Evolutionary conservation across 345 rosid genomes (phyloP).

Genomic region (Ceriops tagal): DNA sequence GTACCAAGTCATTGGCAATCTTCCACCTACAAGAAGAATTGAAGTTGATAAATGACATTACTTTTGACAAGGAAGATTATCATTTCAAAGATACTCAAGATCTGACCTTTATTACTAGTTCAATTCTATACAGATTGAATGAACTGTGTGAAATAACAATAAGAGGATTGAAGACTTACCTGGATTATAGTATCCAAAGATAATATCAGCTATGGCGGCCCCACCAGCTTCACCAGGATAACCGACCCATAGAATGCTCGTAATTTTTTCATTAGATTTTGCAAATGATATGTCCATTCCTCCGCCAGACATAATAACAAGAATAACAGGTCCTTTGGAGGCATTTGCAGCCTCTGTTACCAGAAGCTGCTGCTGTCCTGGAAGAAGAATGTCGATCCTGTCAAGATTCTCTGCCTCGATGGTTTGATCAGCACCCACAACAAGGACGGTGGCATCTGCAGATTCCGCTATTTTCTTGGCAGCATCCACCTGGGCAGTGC

Average conservation of each 20-base stretch:
- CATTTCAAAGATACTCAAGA: not conserved
- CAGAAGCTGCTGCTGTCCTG: constrained; percentile 67
- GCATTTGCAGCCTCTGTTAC: constrained; percentile 62
- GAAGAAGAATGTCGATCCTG: constrained; percentile 59
- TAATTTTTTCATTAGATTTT: constrained; percentile 51
- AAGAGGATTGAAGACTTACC: constrained; percentile 36
- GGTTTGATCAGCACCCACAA: constrained; percentile 76
- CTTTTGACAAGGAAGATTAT: not conserved
- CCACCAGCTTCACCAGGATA: constrained; percentile 97
- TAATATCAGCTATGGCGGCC: constrained; percentile 78
- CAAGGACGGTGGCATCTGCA: constrained; percentile 76
- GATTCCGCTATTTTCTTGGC: constrained; percentile 53
- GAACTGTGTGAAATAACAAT: no score
- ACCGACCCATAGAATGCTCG: constrained; percentile 86
- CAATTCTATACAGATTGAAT: no score
- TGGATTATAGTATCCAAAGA: constrained; percentile 76
- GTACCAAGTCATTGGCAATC: constrained; percentile 97
- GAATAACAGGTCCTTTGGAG: constrained; percentile 78
- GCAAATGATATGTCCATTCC: constrained; percentile 80
- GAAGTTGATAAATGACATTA: not conserved
- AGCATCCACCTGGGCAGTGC: constrained; percentile 51
- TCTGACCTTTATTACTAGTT: no score
- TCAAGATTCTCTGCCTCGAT: constrained; percentile 69
- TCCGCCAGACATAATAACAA: constrained; percentile 95
- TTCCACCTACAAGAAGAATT: constrained; percentile 54